Evolutionary conservation across 306 rosid genomes (phyloP).

Genomic region (Vicia villosa): DNA sequence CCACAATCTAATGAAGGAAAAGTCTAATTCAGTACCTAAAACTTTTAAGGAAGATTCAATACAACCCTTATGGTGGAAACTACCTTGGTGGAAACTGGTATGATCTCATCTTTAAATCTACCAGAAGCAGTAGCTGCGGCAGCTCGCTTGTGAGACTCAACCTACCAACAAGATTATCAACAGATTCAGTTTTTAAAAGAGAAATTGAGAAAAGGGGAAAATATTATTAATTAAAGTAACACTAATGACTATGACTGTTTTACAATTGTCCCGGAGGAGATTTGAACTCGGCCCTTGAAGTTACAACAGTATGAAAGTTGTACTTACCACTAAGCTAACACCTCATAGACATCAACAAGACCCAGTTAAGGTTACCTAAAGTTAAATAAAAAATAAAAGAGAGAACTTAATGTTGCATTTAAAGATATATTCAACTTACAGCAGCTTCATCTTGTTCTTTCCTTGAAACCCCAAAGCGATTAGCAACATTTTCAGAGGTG

Average conservation of each 20-base stretch:
- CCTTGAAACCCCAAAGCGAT: conserved; percentile 83
- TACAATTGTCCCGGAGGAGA: too few relatives aligned
- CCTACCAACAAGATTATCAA: too few relatives aligned
- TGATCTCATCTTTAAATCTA: conserved; percentile 86
- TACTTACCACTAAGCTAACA: too few relatives aligned
- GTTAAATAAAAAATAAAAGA: neutral
- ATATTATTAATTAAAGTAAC: too few relatives aligned
- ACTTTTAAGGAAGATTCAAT: conserved; percentile 29
- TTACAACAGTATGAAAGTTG: too few relatives aligned
- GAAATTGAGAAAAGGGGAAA: too few relatives aligned
- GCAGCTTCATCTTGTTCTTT: conserved; percentile 93
- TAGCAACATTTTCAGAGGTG: conserved; percentile 93
- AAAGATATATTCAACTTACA: conserved; percentile 58
- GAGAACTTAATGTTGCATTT: neutral
- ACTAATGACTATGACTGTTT: too few relatives aligned
- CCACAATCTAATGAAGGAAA: conserved; percentile 59
- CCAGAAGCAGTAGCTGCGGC: conserved; percentile 96
- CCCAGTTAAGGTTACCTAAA: conserved; percentile 6
- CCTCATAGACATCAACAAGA: neutral
- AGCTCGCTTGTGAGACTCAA: conserved; percentile 88
- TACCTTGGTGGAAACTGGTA: conserved; percentile 90
- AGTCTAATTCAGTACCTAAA: conserved; percentile 31
- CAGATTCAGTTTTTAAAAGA: conserved; percentile 13
- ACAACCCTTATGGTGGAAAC: neutral
- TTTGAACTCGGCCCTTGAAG: too few relatives aligned